phyloP scores from a whole-genome alignment of 441 rosid species.

The Rhodomyrtus psidioides region DNA sequence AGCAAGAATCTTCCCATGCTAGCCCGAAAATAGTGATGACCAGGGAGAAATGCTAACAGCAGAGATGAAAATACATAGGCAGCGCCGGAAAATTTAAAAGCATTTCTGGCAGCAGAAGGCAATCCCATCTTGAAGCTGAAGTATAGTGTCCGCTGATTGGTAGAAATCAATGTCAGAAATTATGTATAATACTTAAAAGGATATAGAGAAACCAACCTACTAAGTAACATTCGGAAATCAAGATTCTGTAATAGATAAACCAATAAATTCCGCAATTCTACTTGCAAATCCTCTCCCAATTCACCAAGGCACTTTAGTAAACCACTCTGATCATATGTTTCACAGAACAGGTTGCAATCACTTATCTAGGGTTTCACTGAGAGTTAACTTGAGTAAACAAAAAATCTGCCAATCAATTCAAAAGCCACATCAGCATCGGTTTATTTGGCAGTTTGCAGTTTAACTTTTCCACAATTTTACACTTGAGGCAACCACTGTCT shows the following conservation, averaged over 20 bases:
- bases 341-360: background rate
- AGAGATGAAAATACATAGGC: slow-evolving; percentile 39
- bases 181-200: background rate
- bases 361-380: background rate
- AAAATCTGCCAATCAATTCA: background rate
- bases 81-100: slow-evolving; percentile 49
- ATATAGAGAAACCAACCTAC: background rate
- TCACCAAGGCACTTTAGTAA: background rate
- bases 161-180: background rate
- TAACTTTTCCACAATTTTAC: background rate
- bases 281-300: background rate
- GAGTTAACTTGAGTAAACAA: background rate
- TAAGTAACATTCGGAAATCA: background rate
- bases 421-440: background rate
- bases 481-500: background rate
- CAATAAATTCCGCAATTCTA: background rate
- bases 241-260: background rate
- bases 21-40: slow-evolving; percentile 22
- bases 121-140: slow-evolving; percentile 85
- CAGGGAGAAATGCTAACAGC: slow-evolving; percentile 31
- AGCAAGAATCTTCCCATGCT: slow-evolving; percentile 33
- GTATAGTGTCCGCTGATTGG: slow-evolving; percentile 62
- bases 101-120: slow-evolving; percentile 42
- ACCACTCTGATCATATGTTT: background rate
- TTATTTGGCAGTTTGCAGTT: background rate